Percentiles rank a stretch among this genome's conserved stretches.
phyloP scores from a whole-genome alignment of 2,329 filamentous ascomycete genomes.

The Colletotrichum sojae region DNA sequence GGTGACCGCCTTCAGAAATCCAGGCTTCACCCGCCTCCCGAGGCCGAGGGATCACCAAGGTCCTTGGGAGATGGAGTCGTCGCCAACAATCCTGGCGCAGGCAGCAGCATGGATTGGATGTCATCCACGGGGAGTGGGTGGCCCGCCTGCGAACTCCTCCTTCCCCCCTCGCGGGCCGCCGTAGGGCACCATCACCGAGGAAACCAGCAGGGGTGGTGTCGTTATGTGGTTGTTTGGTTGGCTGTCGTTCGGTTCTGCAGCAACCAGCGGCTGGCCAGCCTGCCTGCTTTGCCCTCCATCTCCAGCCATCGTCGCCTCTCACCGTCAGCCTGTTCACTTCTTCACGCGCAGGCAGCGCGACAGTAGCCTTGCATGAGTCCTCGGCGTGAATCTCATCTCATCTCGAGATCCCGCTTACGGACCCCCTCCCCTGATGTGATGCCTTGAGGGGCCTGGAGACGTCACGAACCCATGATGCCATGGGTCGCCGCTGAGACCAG shows the following conservation, averaged over 20 bases:
- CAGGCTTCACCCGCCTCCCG: slow-evolving; percentile 14
- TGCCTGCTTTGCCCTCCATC: slow-evolving; percentile 1
- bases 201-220: slow-evolving; percentile 7
- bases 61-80: slow-evolving; percentile 7
- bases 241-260: slow-evolving; percentile 5
- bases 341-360: slow-evolving; percentile 32
- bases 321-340: slow-evolving; percentile 19
- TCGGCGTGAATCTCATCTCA: slow-evolving; percentile 37
- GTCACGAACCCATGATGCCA: slow-evolving; percentile 6
- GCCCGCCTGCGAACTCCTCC: slow-evolving; percentile 23
- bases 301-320: not conserved
- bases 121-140: slow-evolving; percentile 22
- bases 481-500: slow-evolving; percentile 5
- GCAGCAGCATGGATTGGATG: slow-evolving; percentile 40
- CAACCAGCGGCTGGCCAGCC: not conserved
- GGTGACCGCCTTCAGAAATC: slow-evolving; percentile 3
- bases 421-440: slow-evolving; percentile 3
- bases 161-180: slow-evolving; percentile 2
- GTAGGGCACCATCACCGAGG: slow-evolving; percentile 33
- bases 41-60: slow-evolving; percentile 26
- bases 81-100: slow-evolving; percentile 19
- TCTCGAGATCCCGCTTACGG: slow-evolving; percentile 19
- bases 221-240: slow-evolving; percentile 2
- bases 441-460: not conserved
- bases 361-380: slow-evolving; percentile 35